phyloP scores from a whole-genome alignment of 257 asterid species.

The Paraleonurus japonicus region DNA sequence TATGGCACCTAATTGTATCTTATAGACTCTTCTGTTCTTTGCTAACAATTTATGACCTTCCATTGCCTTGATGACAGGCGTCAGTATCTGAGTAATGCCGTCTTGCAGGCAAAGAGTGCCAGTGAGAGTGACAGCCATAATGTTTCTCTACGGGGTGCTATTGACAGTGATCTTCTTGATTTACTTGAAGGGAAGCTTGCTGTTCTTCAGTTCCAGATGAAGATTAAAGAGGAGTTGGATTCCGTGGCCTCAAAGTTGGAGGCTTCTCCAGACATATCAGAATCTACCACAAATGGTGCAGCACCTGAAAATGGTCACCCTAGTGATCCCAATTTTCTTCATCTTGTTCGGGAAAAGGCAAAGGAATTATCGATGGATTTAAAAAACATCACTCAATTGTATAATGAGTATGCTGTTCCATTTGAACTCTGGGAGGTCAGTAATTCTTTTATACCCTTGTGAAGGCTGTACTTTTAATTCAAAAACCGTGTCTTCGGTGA shows the following conservation, averaged over 20 bases:
- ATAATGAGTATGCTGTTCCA: constrained; percentile 94
- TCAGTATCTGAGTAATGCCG: constrained; percentile 95
- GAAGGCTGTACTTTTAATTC: constrained; percentile 11
- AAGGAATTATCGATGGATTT: constrained; percentile 80
- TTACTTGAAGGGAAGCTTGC: constrained; percentile 97
- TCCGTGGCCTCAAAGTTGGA: constrained; percentile 63
- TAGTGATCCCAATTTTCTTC: constrained; percentile 35
- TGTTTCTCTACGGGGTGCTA: constrained; percentile 55
- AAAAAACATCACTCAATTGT: constrained; percentile 85
- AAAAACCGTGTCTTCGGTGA: not conserved
- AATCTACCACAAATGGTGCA: constrained; percentile 41
- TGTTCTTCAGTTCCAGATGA: constrained; percentile 92
- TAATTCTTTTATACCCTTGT: constrained; percentile 20
- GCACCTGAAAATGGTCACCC: constrained; percentile 38
- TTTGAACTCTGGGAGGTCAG: constrained; percentile 97
- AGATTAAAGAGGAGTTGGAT: constrained; percentile 81
- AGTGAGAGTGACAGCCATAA: constrained; percentile 48
- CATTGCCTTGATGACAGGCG: constrained; percentile 61
- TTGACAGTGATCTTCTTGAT: constrained; percentile 87
- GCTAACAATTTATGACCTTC: constrained; percentile 27
- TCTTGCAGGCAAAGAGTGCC: constrained; percentile 97
- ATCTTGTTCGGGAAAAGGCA: constrained; percentile 52
- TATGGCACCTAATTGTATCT: constrained; percentile 6
- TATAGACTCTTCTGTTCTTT: not conserved
- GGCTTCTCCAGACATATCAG: constrained; percentile 48